These are phyloP conservation scores for Papiliotrema flavescens DNA, from an alignment of 1,284 basidiomycete species.

Conservation along the genomic window DNA sequence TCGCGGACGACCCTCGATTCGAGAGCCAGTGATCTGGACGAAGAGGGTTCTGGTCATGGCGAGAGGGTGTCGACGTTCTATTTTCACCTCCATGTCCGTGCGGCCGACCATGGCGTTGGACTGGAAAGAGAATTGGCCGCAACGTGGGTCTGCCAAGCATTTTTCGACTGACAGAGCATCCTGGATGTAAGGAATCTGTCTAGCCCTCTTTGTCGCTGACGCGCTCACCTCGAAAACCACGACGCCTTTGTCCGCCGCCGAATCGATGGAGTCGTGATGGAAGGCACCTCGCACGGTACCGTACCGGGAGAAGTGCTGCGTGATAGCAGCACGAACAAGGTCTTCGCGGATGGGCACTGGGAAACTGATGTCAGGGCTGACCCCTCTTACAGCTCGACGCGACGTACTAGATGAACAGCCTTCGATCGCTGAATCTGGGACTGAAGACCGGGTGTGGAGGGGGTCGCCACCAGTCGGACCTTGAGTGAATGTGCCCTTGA, in stretches of 20 bases:
- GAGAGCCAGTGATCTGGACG: constrained; percentile 24
- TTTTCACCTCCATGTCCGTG: constrained; percentile 9
- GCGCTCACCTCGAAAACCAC: constrained; percentile 33
- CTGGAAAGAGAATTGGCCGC: constrained; percentile 8
- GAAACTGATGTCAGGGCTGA: constrained; percentile 11
- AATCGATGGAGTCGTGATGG: constrained; percentile 11
- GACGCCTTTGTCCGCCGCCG: constrained; percentile 15
- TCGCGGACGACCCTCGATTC: constrained; percentile 18
- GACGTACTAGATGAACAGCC: constrained; percentile 28
- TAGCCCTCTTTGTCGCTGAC: not conserved
- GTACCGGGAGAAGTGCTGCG: constrained; percentile 29
- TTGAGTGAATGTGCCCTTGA: not conserved
- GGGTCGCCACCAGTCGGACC: constrained; percentile 16
- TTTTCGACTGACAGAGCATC: constrained; percentile 8
- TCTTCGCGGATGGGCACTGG: constrained; percentile 22
- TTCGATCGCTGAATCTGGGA: constrained; percentile 18
- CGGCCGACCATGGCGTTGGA: constrained; percentile 1
- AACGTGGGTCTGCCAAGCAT: constrained; percentile 22
- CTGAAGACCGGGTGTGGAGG: constrained; percentile 28
- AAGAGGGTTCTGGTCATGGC: constrained; percentile 14
- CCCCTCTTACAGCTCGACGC: not conserved
- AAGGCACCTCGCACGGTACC: constrained; percentile 25
- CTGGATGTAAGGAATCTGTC: constrained; percentile 6
- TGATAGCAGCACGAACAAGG: constrained; percentile 9
- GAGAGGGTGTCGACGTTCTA: constrained; percentile 7